phyloP scores from a whole-genome alignment of 257 asterid species.

The Salvia splendens region DNA sequence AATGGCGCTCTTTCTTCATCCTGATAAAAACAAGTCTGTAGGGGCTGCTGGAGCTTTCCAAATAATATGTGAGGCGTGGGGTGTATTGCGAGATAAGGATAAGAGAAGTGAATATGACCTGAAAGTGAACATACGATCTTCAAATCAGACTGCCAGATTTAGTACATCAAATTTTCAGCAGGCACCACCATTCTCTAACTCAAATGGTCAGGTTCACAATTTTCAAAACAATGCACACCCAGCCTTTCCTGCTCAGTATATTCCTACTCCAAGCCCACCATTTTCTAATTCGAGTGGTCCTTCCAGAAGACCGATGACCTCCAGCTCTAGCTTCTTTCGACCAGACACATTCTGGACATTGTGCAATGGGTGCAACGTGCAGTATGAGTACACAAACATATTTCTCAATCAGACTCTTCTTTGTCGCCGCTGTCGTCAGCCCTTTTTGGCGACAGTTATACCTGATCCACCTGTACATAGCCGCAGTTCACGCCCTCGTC shows the following conservation, averaged over 20 bases:
- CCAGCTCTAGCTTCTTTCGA: slow-evolving; percentile 30
- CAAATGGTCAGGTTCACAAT: not conserved
- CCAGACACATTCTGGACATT: slow-evolving; percentile 59
- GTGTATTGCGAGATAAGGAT: slow-evolving; percentile 51
- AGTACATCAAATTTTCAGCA: slow-evolving; percentile 29
- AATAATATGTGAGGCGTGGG: slow-evolving; percentile 60
- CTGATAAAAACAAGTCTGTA: slow-evolving; percentile 64
- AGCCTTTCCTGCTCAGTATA: not conserved
- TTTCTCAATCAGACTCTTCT: slow-evolving; percentile 47
- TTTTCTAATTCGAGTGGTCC: slow-evolving; percentile 9
- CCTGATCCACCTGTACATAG: slow-evolving; percentile 38
- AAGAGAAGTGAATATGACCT: slow-evolving; percentile 45
- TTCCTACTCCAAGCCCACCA: slow-evolving; percentile 21
- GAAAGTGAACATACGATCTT: slow-evolving; percentile 33
- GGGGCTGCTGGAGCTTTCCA: slow-evolving; percentile 79
- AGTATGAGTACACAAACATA: slow-evolving; percentile 37
- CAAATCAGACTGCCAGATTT: slow-evolving; percentile 27
- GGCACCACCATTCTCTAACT: not conserved
- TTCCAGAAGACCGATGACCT: slow-evolving; percentile 25
- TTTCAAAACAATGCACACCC: slow-evolving; percentile 3
- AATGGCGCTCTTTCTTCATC: slow-evolving; percentile 65
- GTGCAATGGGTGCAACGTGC: slow-evolving; percentile 48
- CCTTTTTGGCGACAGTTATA: slow-evolving; percentile 53
- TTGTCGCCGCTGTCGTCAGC: slow-evolving; percentile 49
- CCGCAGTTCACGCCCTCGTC: slow-evolving; percentile 17